Percentiles rank a stretch among this genome's conserved stretches.
Conservation (phyloP, 371 early-diverging fungal species). For the Lichtheimia ramosa region DNA sequence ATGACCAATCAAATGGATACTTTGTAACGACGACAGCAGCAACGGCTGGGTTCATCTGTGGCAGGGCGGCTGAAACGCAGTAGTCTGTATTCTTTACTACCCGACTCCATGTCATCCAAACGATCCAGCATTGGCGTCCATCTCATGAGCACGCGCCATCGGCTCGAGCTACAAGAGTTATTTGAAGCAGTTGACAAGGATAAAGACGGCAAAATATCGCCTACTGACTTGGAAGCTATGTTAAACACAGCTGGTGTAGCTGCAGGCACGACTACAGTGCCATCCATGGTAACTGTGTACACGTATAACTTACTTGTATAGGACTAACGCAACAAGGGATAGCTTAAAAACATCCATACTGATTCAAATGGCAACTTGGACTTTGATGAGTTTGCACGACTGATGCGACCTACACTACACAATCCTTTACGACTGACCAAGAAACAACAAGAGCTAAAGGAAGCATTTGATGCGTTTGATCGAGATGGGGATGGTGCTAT, state of each 20-base stretch:
- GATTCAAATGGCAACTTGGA: slow-evolving; percentile 24
- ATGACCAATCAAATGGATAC: too few relatives aligned
- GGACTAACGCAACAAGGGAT: background rate
- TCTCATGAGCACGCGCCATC: slow-evolving; percentile 34
- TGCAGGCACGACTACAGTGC: slow-evolving; percentile 7
- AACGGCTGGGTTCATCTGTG: too few relatives aligned
- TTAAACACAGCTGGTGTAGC: slow-evolving; percentile 29
- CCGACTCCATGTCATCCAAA: slow-evolving; percentile 15
- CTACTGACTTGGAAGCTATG: slow-evolving; percentile 29
- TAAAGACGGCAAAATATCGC: slow-evolving; percentile 34
- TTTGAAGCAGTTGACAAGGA: slow-evolving; percentile 43
- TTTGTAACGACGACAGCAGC: too few relatives aligned
- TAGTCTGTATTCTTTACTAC: too few relatives aligned
- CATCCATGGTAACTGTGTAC: slow-evolving; percentile 26
- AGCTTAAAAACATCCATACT: slow-evolving; percentile 18
- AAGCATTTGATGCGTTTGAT: slow-evolving; percentile 51
- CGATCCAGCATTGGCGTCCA: slow-evolving; percentile 38
- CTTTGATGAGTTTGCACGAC: slow-evolving; percentile 41
- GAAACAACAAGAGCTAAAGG: slow-evolving; percentile 39
- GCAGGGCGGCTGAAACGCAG: too few relatives aligned
- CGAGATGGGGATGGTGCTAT: slow-evolving; percentile 42
- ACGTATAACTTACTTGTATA: background rate
- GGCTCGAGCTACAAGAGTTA: slow-evolving; percentile 33
- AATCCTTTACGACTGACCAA: slow-evolving; percentile 17
- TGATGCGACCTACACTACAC: slow-evolving; percentile 44